Conservation (phyloP, 176 grass and related monocot genomes). For the Raddia distichophylla region DNA sequence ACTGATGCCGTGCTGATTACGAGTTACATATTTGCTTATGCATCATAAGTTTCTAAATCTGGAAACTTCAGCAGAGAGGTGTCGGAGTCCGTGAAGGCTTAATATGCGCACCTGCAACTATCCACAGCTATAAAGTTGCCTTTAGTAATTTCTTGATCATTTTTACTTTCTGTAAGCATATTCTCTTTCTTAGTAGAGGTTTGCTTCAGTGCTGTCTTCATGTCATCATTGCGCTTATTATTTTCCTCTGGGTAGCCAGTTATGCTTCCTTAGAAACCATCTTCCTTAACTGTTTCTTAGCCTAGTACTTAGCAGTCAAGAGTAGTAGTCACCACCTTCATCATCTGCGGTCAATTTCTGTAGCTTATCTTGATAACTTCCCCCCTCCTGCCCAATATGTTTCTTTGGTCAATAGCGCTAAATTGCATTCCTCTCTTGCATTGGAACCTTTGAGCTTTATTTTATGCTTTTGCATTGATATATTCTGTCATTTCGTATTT, state of each 20-base stretch:
- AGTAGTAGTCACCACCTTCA: slow-evolving; percentile 6
- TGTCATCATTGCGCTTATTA: not conserved
- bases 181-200: slow-evolving; percentile 48
- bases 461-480: not conserved
- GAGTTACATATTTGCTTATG: slow-evolving; percentile 36
- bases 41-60: slow-evolving; percentile 54
- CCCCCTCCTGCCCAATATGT: not conserved
- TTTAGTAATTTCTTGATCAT: slow-evolving; percentile 68
- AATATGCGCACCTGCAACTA: slow-evolving; percentile 63
- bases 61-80: slow-evolving; percentile 59
- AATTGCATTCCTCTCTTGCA: slow-evolving; percentile 13
- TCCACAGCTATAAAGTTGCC: slow-evolving; percentile 55
- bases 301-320: not conserved
- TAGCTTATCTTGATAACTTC: not conserved
- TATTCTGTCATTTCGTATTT: not conserved
- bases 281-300: slow-evolving; percentile 11
- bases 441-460: not conserved
- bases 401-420: not conserved
- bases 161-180: slow-evolving; percentile 46
- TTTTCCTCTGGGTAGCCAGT: not conserved
- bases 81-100: slow-evolving; percentile 57
- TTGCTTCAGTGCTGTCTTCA: slow-evolving; percentile 39
- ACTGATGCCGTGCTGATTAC: slow-evolving; percentile 29
- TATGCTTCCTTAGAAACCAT: slow-evolving; percentile 26
- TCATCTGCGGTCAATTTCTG: slow-evolving; percentile 10